Percentiles rank a stretch among this genome's conserved stretches.
Conservation (phyloP, 225 moss, liverwort and hornwort genomes). For the Sphagnum contortum region DNA sequence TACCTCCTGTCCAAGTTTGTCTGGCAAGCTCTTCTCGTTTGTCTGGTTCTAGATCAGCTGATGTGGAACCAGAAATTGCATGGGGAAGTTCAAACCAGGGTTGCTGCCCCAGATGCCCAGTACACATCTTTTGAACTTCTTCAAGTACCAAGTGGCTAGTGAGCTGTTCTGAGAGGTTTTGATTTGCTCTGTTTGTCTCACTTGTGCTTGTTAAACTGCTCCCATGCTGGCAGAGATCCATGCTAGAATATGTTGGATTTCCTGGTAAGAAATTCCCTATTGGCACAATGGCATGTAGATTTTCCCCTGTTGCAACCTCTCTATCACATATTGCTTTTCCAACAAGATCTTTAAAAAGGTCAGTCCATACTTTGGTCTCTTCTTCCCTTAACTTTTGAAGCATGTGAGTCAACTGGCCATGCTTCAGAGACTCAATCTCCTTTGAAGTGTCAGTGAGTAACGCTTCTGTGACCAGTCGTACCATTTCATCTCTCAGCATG, state of each 20-base stretch:
- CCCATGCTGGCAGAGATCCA: neutral
- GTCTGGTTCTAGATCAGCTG: constrained; percentile 11
- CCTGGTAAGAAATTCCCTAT: neutral
- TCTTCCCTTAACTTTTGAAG: constrained; percentile 5
- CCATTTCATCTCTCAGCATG: constrained; percentile 8
- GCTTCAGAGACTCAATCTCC: constrained; percentile 5
- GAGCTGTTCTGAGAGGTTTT: too few relatives aligned
- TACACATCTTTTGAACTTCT: constrained; percentile 3
- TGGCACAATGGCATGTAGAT: neutral
- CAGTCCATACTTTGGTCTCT: constrained; percentile 4
- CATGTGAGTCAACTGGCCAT: constrained; percentile 2
- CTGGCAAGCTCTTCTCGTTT: neutral
- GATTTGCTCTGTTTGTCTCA: too few relatives aligned
- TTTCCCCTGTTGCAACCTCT: too few relatives aligned
- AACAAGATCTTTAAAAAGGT: neutral
- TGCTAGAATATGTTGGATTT: neutral
- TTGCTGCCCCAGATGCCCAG: constrained; percentile 3
- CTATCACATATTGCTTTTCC: neutral
- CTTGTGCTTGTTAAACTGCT: neutral
- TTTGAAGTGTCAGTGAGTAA: constrained; percentile 2
- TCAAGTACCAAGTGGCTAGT: neutral
- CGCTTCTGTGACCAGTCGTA: constrained; percentile 6
- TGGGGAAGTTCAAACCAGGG: constrained; percentile 1
- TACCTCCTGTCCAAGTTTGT: neutral
- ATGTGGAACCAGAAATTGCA: constrained; percentile 2